Base-by-base conservation (phyloP, 2,329 filamentous ascomycete genomes). In the Thermochaetoides dissita region DNA sequence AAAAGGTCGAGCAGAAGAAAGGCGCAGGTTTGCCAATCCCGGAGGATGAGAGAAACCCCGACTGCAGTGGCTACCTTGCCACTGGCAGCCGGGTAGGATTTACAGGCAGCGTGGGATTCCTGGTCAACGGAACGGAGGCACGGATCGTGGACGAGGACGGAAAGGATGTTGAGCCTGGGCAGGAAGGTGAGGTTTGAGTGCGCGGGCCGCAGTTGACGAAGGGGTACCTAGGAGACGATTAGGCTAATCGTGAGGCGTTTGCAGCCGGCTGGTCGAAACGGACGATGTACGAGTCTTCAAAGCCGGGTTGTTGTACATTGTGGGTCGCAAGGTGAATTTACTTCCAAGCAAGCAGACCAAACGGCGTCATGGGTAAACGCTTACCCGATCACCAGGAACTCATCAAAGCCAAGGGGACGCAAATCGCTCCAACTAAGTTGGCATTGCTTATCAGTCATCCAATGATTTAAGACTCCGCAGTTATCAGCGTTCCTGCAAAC, bases 211-310 rank as follows among this genome's bases (percentile, higher is more conserved):
- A 84, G 48, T 64, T 85, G 12, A 82, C 81, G 51, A 74, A 75
- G 59, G 83, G 81, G 7, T 88, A 85, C 52, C 67, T 76, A 49
- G 78, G 79, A 51, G 86, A 87, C 49, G 65, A 71, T 0, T 65
- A 74, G 48, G 81, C 76, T 0, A 85, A 81, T 1, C 63, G 61
- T 1, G 71, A 77, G 39, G 72, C 79, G 0, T 72, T 85, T 42
- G 57, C 55, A 0, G 59, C 64, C 17, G 65, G 63, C 4, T 93
- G 81, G 67, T 87, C 89, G 67, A 80, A 80, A 88, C 84, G 0
- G 85, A 84, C 0, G 85, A 93, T 53, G 73, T 89, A 4, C 81
- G 84, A 0, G 74, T 79, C 46, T 75, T 84, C 57, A 78, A 87
- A 49, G 62, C 70, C 34, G 68, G 81, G 10, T 74, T 78, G 39